Percentiles rank a stretch among this genome's conserved stretches.
These are phyloP conservation scores for Chaetothyriales sp. DNA, from an alignment of 2,329 filamentous ascomycete species.

Conservation along the genomic window DNA sequence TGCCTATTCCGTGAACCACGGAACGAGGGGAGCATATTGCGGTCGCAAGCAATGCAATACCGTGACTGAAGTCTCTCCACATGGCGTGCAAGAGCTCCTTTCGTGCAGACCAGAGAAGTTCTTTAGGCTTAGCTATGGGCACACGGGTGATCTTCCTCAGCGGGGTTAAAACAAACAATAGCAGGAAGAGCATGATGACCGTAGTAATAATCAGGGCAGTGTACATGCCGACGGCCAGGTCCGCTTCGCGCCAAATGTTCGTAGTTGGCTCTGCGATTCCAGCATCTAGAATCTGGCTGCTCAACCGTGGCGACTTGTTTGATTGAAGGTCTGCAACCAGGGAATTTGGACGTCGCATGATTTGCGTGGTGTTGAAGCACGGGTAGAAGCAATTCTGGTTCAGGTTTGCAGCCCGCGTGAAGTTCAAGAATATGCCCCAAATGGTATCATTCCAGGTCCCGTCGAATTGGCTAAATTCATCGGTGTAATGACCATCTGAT, in stretches of 20 bases:
- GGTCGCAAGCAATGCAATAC: neutral
- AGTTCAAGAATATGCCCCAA: slow-evolving; percentile 20
- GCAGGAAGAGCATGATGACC: slow-evolving; percentile 17
- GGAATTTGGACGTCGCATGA: slow-evolving; percentile 16
- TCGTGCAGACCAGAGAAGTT: slow-evolving; percentile 18
- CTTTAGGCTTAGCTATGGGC: slow-evolving; percentile 16
- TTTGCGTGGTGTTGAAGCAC: slow-evolving; percentile 19
- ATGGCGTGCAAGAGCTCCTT: slow-evolving; percentile 15
- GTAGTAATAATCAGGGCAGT: slow-evolving; percentile 19
- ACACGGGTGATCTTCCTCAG: slow-evolving; percentile 19
- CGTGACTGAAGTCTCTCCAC: slow-evolving; percentile 8
- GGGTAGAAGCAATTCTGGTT: slow-evolving; percentile 23
- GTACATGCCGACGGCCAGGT: slow-evolving; percentile 21
- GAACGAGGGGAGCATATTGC: neutral
- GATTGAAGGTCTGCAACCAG: slow-evolving; percentile 12
- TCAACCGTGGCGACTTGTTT: slow-evolving; percentile 2
- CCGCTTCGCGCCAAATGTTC: slow-evolving; percentile 13
- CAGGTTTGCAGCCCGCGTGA: slow-evolving; percentile 12
- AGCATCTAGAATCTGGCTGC: slow-evolving; percentile 2
- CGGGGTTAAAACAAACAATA: slow-evolving; percentile 14
- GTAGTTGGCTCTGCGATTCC: neutral
- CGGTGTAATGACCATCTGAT: slow-evolving; percentile 20
- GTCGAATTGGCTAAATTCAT: slow-evolving; percentile 11
- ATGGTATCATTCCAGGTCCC: slow-evolving; percentile 22
- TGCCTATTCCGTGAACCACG: neutral